Conservation (phyloP, 495 filamentous ascomycete genomes). For the Trichocladium uniseriatum region DNA sequence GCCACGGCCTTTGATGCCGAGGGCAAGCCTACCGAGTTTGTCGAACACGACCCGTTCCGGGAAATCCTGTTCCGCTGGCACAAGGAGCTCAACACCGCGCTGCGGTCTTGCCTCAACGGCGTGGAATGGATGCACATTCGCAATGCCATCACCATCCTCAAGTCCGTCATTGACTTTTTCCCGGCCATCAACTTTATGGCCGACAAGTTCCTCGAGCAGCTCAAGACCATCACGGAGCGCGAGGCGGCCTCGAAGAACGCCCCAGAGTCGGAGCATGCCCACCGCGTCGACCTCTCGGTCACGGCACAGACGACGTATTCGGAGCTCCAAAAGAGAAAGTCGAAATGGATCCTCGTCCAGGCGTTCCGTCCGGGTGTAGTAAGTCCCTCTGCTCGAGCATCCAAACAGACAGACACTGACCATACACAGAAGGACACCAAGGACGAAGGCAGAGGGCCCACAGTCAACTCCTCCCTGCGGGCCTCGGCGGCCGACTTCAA, state of each 20-base stretch:
- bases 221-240: conserved; percentile 64
- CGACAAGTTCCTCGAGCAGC: conserved; percentile 53
- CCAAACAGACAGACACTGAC: conserved; percentile 15
- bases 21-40: conserved; percentile 52
- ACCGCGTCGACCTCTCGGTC: conserved; percentile 79
- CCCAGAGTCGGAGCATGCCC: conserved; percentile 52
- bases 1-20: conserved; percentile 56
- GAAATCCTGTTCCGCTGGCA: conserved; percentile 87
- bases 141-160: conserved; percentile 88
- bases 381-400: conserved; percentile 29
- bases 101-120: conserved; percentile 67
- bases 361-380: conserved; percentile 53
- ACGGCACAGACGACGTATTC: conserved; percentile 77
- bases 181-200: conserved; percentile 86
- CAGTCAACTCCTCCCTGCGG: conserved; percentile 24
- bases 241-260: conserved; percentile 52
- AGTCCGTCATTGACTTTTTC: conserved; percentile 67
- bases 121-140: conserved; percentile 97
- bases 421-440: conserved; percentile 31
- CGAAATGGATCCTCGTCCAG: conserved; percentile 78
- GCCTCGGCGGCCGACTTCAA: conserved; percentile 41
- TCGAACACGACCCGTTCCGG: conserved; percentile 80
- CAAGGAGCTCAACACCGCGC: conserved; percentile 57
- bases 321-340: conserved; percentile 67
- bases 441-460: conserved; percentile 23